Evolutionary conservation across 371 early-diverging fungal genomes (phyloP).

Genomic region (Coemansia sp.): DNA sequence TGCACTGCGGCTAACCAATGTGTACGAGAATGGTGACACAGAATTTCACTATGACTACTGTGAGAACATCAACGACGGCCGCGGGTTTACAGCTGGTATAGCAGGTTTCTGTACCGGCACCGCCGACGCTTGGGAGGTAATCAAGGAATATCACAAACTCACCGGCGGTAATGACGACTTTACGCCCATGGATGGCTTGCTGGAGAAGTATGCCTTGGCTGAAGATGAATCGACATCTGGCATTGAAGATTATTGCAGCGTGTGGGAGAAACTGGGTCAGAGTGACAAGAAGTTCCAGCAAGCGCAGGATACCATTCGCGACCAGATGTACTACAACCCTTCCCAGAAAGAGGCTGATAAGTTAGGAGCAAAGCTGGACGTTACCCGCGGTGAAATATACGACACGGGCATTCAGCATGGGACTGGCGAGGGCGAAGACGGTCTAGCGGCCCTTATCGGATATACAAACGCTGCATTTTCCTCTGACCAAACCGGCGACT

Average conservation of each 20-base stretch:
- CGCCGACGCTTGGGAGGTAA: too few species aligned
- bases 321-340: slow-evolving; percentile 47
- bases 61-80: too few species aligned
- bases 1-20: too few species aligned
- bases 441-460: slow-evolving; percentile 15
- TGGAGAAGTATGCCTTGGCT: slow-evolving; percentile 34
- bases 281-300: slow-evolving; percentile 28
- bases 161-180: slow-evolving; percentile 19
- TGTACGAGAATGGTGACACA: too few species aligned
- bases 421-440: slow-evolving; percentile 36
- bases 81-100: too few species aligned
- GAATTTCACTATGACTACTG: too few species aligned
- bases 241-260: slow-evolving; percentile 41
- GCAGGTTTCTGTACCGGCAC: too few species aligned
- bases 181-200: too few species aligned
- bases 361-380: slow-evolving; percentile 24
- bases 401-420: slow-evolving; percentile 51
- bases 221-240: slow-evolving; percentile 30
- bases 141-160: too few species aligned
- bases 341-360: slow-evolving; percentile 17
- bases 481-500: slow-evolving; percentile 7
- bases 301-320: slow-evolving; percentile 40
- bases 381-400: slow-evolving; percentile 46
- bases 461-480: slow-evolving; percentile 9
- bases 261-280: slow-evolving; percentile 43